A percentile compares a stretch with the other conserved stretches of the same genome.
phyloP scores from a whole-genome alignment of 78 protist species.

The Pigoraptor vietnamica region DNA sequence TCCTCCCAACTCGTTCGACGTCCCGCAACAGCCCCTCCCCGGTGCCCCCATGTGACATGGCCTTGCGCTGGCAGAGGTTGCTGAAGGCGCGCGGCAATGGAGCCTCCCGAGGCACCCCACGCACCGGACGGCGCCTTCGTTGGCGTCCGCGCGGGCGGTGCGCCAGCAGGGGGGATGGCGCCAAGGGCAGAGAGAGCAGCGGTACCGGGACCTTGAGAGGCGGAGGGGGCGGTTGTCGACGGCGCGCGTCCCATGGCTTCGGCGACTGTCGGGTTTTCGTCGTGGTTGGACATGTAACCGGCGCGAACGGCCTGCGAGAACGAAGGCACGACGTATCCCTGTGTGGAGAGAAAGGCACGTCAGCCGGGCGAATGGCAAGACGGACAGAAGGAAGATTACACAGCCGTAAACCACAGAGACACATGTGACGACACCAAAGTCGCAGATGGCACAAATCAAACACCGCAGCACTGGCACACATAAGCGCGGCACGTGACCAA shows the following conservation, averaged over 20 bases:
- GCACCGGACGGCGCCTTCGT: neutral
- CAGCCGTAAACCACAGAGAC: too few relatives aligned
- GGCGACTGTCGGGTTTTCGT: neutral
- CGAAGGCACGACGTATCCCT: neutral
- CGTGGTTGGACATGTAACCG: neutral
- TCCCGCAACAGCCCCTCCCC: neutral
- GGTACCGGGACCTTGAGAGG: too few relatives aligned
- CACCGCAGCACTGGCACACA: too few relatives aligned
- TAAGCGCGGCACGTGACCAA: too few relatives aligned
- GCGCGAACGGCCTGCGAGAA: neutral
- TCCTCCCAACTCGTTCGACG: neutral
- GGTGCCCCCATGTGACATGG: neutral
- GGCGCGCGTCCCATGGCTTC: neutral
- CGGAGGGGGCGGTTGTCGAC: too few relatives aligned
- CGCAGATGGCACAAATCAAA: too few relatives aligned
- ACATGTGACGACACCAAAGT: too few relatives aligned
- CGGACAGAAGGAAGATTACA: too few relatives aligned
- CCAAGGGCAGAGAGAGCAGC: too few relatives aligned
- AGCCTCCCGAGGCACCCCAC: neutral
- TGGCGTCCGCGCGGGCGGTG: neutral
- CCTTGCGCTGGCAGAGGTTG: neutral
- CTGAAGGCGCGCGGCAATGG: neutral
- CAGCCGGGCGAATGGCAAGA: too few relatives aligned
- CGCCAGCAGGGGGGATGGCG: neutral
- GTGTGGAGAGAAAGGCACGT: too few relatives aligned